Base-by-base conservation (phyloP, 2,329 filamentous ascomycete genomes). In the Ophiostoma piceae region DNA sequence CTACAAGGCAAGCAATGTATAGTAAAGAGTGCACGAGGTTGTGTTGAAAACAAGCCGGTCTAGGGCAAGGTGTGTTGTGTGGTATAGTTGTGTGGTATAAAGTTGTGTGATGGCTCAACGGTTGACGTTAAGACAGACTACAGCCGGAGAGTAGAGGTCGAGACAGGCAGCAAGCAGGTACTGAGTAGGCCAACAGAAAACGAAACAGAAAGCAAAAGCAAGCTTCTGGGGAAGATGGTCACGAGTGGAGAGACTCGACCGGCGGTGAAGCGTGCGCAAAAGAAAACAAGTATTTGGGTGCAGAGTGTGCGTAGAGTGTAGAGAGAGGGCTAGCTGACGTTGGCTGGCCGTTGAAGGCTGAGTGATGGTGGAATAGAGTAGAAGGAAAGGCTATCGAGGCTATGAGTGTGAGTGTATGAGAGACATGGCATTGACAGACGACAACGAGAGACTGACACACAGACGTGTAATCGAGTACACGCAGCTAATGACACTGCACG, bases 231-330 rank as follows among this genome's bases (percentile, higher is more conserved):
- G 51, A 57, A 57, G 22, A 57, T 57, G 22, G 57, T 62, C 57
- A 62, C 57, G 57, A 32, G 57, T 35, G 57, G 57, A n/a, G 57
- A 62, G 57, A 32, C 26, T 62, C 57, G 57, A 32, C 11, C 57
- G 57, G 57, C 57, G 57, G 57, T 62, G 57, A 32, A 16, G 26
- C 57, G 54, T 62, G 57, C 57, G 43, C 43, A 37, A 9, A 41
- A 29, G 43, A 51, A 67, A 67, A 54, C 41, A 67, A 29, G 64
- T 66, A 66, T 66, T 39, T 19, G 57, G 57, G 35, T 35, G 35
- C 12, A 62, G 26, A 14, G 57, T 32, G 22, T 12, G 22, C 26
- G 57, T 19, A 7, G 16, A n/a, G 43, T 51, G 41, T 14, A 47
- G 43, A 26, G 51, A 26, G 8, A 3, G 4, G 51, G 7, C 9